phyloP scores from a whole-genome alignment of 1,284 basidiomycete species.

The Psilocybe mexicana region DNA sequence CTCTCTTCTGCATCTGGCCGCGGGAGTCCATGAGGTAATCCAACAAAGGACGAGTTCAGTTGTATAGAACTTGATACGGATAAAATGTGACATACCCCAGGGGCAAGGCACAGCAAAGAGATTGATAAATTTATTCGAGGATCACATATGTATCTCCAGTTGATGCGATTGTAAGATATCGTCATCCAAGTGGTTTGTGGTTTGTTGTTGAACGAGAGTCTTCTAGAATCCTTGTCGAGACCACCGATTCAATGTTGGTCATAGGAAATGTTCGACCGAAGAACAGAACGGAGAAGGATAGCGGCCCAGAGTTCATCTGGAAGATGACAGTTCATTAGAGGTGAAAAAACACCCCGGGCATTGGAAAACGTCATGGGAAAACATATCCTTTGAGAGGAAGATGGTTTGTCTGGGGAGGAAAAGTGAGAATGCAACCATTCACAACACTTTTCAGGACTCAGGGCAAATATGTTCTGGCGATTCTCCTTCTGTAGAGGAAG shows the following conservation, averaged over 20 bases:
- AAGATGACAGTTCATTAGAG: background rate
- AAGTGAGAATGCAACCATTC: background rate
- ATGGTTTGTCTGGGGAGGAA: background rate
- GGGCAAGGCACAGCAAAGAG: conserved; percentile 11
- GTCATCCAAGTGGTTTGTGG: background rate
- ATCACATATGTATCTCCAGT: background rate
- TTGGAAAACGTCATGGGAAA: background rate
- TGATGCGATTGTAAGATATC: background rate
- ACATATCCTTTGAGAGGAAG: background rate
- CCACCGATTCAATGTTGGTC: no score
- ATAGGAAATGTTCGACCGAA: background rate
- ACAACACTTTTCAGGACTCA: background rate
- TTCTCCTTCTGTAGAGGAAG: background rate
- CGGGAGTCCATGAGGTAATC: conserved; percentile 12
- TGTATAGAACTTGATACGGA: background rate
- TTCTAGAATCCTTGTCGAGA: no score
- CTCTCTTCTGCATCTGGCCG: background rate
- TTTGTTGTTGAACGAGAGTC: background rate
- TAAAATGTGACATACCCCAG: conserved; percentile 4
- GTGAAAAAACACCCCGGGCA: background rate
- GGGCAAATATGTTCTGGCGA: background rate
- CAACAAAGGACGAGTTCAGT: background rate
- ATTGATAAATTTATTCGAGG: background rate
- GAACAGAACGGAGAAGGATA: no score
- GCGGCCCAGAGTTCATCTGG: background rate